Evolutionary conservation across 345 rosid genomes (phyloP), one percentile per base, ranked within the genome.

Genomic region (Iberis pinnata): DNA sequence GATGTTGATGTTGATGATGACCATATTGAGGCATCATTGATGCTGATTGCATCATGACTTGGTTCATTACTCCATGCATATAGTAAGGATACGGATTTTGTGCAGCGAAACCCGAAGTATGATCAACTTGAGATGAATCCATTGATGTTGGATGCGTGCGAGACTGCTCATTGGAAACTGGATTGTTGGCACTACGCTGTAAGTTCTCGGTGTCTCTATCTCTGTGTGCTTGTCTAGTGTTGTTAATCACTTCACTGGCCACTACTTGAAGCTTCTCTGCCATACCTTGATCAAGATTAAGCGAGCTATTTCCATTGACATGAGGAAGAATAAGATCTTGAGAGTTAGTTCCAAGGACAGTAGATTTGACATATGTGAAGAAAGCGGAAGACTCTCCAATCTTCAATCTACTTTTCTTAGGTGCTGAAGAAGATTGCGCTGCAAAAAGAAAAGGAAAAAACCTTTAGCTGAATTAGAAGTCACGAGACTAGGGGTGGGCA

Each of bases 301-400:
- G 61, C 35, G 67, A 53, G 51, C 52, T 46, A 33, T 60, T 67
- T 47, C 45, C 67, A 33, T 60, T 60, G 57, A 32, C 52, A 32
- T n/a, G n/a, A 40, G 18, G 67, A 56, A 60, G 57, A n/a, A n/a
- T n/a, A n/a, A n/a, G 58, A 53, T 67, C 67, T 35, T 56, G 67
- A 60, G 53, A 4, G 41, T 48, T 60, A 46, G 61, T 54, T 60
- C 73, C 76, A 49, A 80, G 73, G 63, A 74, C 70, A 64, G 63
- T 69, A 24, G 95, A 79, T 64, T 87, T 92, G 40, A 83, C 93
- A 13, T 92, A 92, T 44, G 93, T 82, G 54, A 87, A 88, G 78
- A 92, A 92, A 52, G 98, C 98, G 9, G 98, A 92, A 2, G 98
- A 92, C 68, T 74, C 92, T 6, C 96, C 98, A 43, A 83, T 73